Conservation (phyloP, 768 basidiomycete genomes). For the Paxillus rubicundulus region DNA sequence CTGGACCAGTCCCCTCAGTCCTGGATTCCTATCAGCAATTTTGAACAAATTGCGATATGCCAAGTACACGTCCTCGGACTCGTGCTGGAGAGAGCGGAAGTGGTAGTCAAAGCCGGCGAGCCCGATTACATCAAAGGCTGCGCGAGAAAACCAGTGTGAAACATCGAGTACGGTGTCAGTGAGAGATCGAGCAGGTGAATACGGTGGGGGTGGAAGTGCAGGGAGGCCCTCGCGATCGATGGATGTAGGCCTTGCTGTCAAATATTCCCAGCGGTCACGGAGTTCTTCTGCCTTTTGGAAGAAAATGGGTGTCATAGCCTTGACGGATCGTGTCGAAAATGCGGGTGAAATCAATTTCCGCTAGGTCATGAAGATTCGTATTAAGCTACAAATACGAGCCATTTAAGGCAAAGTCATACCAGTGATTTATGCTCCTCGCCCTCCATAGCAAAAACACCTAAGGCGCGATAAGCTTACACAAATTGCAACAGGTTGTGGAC, state of each 20-base stretch:
- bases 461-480: neutral
- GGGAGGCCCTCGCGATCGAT: neutral
- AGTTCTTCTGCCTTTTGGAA: slow-evolving; percentile 52
- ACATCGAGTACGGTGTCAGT: slow-evolving; percentile 42
- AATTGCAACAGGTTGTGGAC: neutral
- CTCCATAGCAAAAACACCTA: slow-evolving; percentile 54
- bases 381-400: too few species aligned
- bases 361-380: slow-evolving; percentile 13
- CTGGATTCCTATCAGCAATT: slow-evolving; percentile 45
- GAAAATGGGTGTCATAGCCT: slow-evolving; percentile 46
- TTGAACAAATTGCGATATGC: slow-evolving; percentile 52
- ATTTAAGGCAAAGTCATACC: slow-evolving; percentile 20
- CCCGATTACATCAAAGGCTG: slow-evolving; percentile 64
- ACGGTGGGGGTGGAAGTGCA: slow-evolving; percentile 7
- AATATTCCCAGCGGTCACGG: slow-evolving; percentile 40
- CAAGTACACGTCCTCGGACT: slow-evolving; percentile 46
- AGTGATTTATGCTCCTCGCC: slow-evolving; percentile 46
- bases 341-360: slow-evolving; percentile 51
- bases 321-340: slow-evolving; percentile 45
- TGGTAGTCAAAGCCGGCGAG: slow-evolving; percentile 54
- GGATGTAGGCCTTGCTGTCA: slow-evolving; percentile 17
- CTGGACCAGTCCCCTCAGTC: slow-evolving; percentile 39
- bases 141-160: slow-evolving; percentile 56
- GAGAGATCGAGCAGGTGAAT: neutral
- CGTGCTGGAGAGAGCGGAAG: slow-evolving; percentile 48